Percentiles rank a stretch among this genome's conserved stretches.
Conservation (phyloP, 352 stramenopile genomes). For the Elongisporangium prolatum region DNA sequence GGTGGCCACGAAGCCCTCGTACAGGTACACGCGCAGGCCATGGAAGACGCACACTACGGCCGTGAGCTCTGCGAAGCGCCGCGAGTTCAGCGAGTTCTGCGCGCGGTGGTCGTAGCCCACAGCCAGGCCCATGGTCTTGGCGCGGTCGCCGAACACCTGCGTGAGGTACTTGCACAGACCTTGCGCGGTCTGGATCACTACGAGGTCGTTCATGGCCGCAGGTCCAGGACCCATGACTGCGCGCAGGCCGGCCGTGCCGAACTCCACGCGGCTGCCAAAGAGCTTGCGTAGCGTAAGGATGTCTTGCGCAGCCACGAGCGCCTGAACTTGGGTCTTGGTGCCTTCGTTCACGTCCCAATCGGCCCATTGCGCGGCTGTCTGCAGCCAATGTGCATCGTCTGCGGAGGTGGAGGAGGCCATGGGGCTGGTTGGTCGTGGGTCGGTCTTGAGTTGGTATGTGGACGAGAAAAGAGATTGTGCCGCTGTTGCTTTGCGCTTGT, state of each 20-base stretch:
- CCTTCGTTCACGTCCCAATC: slow-evolving; percentile 82
- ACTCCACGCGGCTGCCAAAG: slow-evolving; percentile 83
- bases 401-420: slow-evolving; percentile 1
- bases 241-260: slow-evolving; percentile 90
- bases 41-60: slow-evolving; percentile 73
- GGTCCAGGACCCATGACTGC: slow-evolving; percentile 87
- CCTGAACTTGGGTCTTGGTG: slow-evolving; percentile 64
- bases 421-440: not conserved
- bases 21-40: slow-evolving; percentile 90
- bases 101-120: slow-evolving; percentile 90
- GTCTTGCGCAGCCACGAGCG: slow-evolving; percentile 57
- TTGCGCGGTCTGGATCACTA: slow-evolving; percentile 90
- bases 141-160: slow-evolving; percentile 61
- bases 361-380: slow-evolving; percentile 68
- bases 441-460: no score
- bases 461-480: not conserved
- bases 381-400: slow-evolving; percentile 42
- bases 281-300: slow-evolving; percentile 46
- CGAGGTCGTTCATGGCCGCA: slow-evolving; percentile 90
- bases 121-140: slow-evolving; percentile 76
- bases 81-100: slow-evolving; percentile 74
- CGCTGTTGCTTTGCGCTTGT: not conserved
- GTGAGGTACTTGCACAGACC: slow-evolving; percentile 87
- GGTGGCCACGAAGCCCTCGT: slow-evolving; percentile 92
- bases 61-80: slow-evolving; percentile 84